Evolutionary conservation across 23 red algal species (phyloP), one percentile per base, ranked within the genome.

Genomic region (Gracilaria domingensis): DNA sequence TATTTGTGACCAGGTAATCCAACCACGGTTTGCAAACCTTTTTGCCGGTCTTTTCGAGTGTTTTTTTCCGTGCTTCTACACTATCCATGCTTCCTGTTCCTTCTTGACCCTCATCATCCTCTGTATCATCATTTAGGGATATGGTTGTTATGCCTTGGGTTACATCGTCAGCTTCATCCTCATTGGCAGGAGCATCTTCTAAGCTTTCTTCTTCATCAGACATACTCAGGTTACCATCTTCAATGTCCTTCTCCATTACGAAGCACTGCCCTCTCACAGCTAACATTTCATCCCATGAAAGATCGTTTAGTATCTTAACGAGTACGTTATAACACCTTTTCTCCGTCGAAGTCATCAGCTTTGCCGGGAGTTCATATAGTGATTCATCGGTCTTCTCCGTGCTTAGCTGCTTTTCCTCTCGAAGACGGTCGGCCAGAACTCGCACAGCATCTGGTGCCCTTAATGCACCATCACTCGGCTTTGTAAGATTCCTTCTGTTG

Each of bases 11-110:
- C 13, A 98, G 69, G 54, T 93, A 95, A 73, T 98, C 97, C 30
- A 98, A 54, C 97, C 97, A 98, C 59, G 94, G 84, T 24, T 94
- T 95, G 91, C 97, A 98, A 32, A 98, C 84, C 34, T 86, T 80
- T 55, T 98, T 98, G 25, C 85, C 87, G 16, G 66, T 71, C 59
- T 87, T 81, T 69, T 89, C 81, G 54, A 80, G 25, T 2, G 86
- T 56, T n/a, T n/a, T 56, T 14, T 47, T 69, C 47, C 45, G 76
- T 28, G 62, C 49, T 32, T 75, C 66, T 32, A 49, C 25, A 32
- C 50, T 51, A 12, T 51, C 74, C 13, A 16, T 51, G 55, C 77
- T 61, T 37, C 59, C 88, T 18, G 33, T 89, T 37, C 12, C 8
- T 16, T 65, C 29, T 34, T 69, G 30, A 8, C 23, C 37, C 0